Evolutionary conservation across 768 basidiomycete genomes (phyloP), one percentile per base, ranked within the genome.

Genomic region (Clitopilus passeckerianus): DNA sequence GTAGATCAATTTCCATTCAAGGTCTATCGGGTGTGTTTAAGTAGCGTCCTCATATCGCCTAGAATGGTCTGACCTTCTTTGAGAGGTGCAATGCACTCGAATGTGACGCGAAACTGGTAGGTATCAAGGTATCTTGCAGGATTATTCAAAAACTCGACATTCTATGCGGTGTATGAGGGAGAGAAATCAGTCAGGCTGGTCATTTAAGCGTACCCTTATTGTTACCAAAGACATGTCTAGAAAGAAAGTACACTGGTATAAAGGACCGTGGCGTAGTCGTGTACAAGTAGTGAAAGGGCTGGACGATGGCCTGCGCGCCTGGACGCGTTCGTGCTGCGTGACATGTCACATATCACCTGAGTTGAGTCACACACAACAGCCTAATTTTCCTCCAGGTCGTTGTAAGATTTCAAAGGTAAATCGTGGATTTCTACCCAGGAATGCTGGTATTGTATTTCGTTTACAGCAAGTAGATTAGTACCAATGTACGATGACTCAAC

Each of bases 1-100:
- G 71, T 96, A 98, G 52, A 97, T 94, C 64, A 99, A 87, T 64
- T 88, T 88, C 97, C 97, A 99, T 72, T 99, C 97, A 63, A 99
- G 86, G 74, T 99, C 97, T 96, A 58, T 18, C 20, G 23, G 18
- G 9, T 41, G 18, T 44, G 7, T 3, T 50, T 22, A 20, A 5
- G 3, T 9, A 20, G 46, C 20, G 20, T 9, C 5, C 10, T 10
- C 10, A 50, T 10, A 4, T 10, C 5, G 22, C 10, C 12, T 12
- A 3, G 12, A 50, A 23, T 22, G 34, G 23, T 8, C 66, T 78
- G 63, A 92, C 94, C 95, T 66, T 98, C 95, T 67, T 88, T 85
- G 56, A 98, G 80, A 6, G 87, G 86, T 10, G 94, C 89, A 65
- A 98, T 93, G 71, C 95, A 98, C 71, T 98, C 97, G 65, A 99